Evolutionary conservation across 495 filamentous ascomycete species (phyloP).

Genomic region (Glonium stellatum): DNA sequence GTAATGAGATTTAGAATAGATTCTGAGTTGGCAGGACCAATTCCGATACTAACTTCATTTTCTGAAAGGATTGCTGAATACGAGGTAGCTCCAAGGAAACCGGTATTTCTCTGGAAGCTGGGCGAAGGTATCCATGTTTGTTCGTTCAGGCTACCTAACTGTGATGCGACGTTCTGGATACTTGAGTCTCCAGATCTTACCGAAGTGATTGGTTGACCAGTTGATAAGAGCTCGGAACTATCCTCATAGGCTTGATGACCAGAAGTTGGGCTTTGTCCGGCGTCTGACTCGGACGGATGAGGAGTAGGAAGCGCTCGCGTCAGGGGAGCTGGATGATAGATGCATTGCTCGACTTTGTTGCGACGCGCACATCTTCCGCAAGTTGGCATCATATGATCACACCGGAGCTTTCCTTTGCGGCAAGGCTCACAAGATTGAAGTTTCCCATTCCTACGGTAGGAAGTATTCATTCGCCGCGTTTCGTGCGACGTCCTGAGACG

Average conservation of each 20-base stretch:
- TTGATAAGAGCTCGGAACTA: neutral
- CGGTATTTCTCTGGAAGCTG: neutral
- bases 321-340: conserved; percentile 27
- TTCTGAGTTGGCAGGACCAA: conserved; percentile 7
- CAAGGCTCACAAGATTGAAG: conserved; percentile 29
- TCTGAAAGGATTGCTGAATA: conserved; percentile 21
- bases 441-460: conserved; percentile 25
- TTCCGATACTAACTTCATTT: conserved; percentile 18
- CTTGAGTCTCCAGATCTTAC: too few species aligned
- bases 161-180: too few species aligned
- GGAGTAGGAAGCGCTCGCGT: conserved; percentile 22
- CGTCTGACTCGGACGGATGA: neutral
- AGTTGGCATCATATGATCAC: conserved; percentile 28
- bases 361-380: conserved; percentile 26
- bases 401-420: conserved; percentile 23
- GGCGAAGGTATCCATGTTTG: neutral
- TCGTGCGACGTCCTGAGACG: conserved; percentile 21
- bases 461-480: conserved; percentile 15
- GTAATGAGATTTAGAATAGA: neutral
- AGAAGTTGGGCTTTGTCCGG: neutral
- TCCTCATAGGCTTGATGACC: neutral
- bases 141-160: too few species aligned
- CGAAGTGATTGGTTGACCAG: too few species aligned
- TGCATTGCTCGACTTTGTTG: conserved; percentile 22
- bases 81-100: conserved; percentile 10